Conservation (phyloP, 2,329 filamentous ascomycete species). For the Venturia asperata region DNA sequence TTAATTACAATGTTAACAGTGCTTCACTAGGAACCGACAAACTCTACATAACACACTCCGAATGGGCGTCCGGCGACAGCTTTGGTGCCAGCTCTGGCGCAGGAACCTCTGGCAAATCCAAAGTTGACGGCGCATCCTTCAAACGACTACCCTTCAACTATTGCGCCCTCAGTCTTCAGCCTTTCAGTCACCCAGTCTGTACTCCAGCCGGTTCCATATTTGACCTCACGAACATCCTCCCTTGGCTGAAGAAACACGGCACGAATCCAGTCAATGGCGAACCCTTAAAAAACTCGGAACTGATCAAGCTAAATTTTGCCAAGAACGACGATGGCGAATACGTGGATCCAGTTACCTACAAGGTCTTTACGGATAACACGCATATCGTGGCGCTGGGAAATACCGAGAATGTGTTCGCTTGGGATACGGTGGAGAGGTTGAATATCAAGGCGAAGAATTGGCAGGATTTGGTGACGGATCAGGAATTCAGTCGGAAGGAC, state of each 20-base stretch:
- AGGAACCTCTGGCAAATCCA: slow-evolving; percentile 48
- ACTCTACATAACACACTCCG: slow-evolving; percentile 79
- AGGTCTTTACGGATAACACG: slow-evolving; percentile 96
- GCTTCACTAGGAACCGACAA: slow-evolving; percentile 31
- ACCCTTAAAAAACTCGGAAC: slow-evolving; percentile 68
- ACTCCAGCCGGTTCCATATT: slow-evolving; percentile 83
- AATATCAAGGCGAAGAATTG: slow-evolving; percentile 98
- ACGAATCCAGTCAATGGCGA: slow-evolving; percentile 86
- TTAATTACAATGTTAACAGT: neutral
- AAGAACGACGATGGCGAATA: slow-evolving; percentile 89
- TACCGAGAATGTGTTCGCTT: slow-evolving; percentile 92
- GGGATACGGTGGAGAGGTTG: slow-evolving; percentile 88
- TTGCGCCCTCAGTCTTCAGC: slow-evolving; percentile 91
- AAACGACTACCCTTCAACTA: slow-evolving; percentile 94
- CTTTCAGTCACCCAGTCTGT: slow-evolving; percentile 91
- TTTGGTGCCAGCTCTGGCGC: slow-evolving; percentile 74
- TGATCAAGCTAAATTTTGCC: slow-evolving; percentile 85
- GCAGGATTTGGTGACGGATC: slow-evolving; percentile 81
- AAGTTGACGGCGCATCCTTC: slow-evolving; percentile 58
- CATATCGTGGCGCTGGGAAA: slow-evolving; percentile 83
- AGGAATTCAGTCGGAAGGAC: slow-evolving; percentile 79
- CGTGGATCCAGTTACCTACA: slow-evolving; percentile 94
- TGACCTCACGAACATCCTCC: slow-evolving; percentile 86
- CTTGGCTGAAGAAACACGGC: slow-evolving; percentile 88
- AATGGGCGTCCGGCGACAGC: slow-evolving; percentile 89